Conservation (phyloP, 2,329 filamentous ascomycete species). For the Dactylonectria macrodidyma region DNA sequence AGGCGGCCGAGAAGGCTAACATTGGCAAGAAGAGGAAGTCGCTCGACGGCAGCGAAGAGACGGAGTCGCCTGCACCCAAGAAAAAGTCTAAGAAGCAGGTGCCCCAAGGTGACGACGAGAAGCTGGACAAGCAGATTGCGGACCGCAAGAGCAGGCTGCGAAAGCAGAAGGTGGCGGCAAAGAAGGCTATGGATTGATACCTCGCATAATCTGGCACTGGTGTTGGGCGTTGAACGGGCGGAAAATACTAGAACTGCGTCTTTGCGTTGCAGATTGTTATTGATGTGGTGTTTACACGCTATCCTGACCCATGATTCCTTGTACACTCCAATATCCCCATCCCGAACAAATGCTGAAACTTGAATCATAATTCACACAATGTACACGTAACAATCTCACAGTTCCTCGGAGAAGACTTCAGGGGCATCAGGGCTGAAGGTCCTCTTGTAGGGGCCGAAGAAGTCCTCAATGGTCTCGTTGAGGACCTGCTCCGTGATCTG, state of each 20-base stretch:
- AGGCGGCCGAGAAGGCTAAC: slow-evolving; percentile 65
- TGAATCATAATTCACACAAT: slow-evolving; percentile 23
- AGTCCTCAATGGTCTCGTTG: slow-evolving; percentile 75
- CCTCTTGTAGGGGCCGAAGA: slow-evolving; percentile 70
- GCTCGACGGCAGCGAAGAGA: slow-evolving; percentile 54
- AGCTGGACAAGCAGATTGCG: slow-evolving; percentile 72
- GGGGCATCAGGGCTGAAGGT: slow-evolving; percentile 50
- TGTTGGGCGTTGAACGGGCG: slow-evolving; percentile 53
- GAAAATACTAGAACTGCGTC: slow-evolving; percentile 44
- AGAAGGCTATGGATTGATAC: slow-evolving; percentile 64
- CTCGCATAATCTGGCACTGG: slow-evolving; percentile 49
- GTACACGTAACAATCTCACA: slow-evolving; percentile 49
- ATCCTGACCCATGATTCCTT: slow-evolving; percentile 25
- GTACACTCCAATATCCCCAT: slow-evolving; percentile 22
- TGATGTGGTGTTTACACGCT: slow-evolving; percentile 41
- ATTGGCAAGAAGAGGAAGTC: slow-evolving; percentile 77
- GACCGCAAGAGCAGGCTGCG: slow-evolving; percentile 70
- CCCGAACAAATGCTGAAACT: slow-evolving; percentile 21
- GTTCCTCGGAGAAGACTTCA: slow-evolving; percentile 50
- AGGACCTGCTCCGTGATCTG: slow-evolving; percentile 77
- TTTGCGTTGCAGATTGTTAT: slow-evolving; percentile 34
- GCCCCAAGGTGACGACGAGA: slow-evolving; percentile 65
- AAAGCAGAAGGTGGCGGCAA: slow-evolving; percentile 72
- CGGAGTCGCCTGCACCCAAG: slow-evolving; percentile 59
- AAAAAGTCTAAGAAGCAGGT: slow-evolving; percentile 57